Evolutionary conservation across 2,329 filamentous ascomycete species (phyloP).

Genomic region (Aspergillus neoniger): DNA sequence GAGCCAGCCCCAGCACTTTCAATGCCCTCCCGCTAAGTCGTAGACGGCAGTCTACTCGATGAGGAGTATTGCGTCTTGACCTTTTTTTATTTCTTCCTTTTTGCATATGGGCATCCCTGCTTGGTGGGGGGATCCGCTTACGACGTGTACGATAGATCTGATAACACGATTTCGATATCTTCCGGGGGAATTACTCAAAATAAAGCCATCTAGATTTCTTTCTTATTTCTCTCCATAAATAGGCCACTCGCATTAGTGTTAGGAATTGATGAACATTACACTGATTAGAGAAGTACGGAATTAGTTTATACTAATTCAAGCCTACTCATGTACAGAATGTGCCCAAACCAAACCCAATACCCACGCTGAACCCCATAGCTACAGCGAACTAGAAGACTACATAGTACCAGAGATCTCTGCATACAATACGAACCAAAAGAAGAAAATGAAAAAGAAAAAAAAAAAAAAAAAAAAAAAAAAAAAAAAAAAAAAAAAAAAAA

Average conservation of each 20-base stretch:
- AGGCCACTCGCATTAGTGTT: neutral
- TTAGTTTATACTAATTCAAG: too few species aligned
- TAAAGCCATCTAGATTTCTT: neutral
- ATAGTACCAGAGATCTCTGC: too few species aligned
- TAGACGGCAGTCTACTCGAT: neutral
- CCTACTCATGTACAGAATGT: too few species aligned
- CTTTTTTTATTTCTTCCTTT: too few species aligned
- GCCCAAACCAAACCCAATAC: too few species aligned
- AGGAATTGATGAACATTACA: too few species aligned
- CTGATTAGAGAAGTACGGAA: too few species aligned
- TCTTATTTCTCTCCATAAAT: neutral
- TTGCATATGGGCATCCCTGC: neutral
- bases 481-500: too few species aligned
- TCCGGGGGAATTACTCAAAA: neutral
- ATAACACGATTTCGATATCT: neutral
- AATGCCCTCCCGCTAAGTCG: neutral
- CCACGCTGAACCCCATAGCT: too few species aligned
- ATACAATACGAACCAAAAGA: neutral
- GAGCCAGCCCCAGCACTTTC: conserved; percentile 4
- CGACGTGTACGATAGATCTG: conserved; percentile 17
- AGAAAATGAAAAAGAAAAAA: too few species aligned
- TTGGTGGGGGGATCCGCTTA: conserved; percentile 1
- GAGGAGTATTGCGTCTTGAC: too few species aligned
- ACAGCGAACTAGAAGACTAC: neutral
- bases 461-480: too few species aligned